Conservation (phyloP, 371 early-diverging fungal species). For the Dinochytrium kinnereticum region DNA sequence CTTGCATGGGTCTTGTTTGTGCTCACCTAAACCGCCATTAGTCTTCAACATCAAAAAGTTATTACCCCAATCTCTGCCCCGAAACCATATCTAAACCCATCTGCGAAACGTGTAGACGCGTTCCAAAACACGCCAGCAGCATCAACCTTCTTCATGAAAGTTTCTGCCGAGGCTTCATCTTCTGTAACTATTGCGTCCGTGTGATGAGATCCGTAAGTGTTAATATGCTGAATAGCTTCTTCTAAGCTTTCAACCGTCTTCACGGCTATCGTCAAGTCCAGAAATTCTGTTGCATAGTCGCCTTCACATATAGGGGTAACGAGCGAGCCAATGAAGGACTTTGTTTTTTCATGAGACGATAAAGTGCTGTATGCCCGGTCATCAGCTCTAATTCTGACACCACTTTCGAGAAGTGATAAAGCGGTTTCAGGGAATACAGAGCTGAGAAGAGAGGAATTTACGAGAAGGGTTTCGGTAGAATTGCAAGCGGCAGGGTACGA, state of each 20-base stretch:
- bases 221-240: slow-evolving; percentile 89
- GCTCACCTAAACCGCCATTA: slow-evolving; percentile 57
- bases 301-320: slow-evolving; percentile 18
- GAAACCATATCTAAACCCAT: slow-evolving; percentile 97
- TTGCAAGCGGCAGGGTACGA: slow-evolving; percentile 97
- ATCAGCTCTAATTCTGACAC: slow-evolving; percentile 31
- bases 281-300: slow-evolving; percentile 85
- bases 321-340: background rate
- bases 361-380: background rate
- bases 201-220: slow-evolving; percentile 91
- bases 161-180: slow-evolving; percentile 69
- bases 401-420: slow-evolving; percentile 35
- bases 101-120: slow-evolving; percentile 94
- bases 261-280: slow-evolving; percentile 85
- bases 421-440: slow-evolving; percentile 43
- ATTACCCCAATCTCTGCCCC: slow-evolving; percentile 94
- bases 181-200: slow-evolving; percentile 94
- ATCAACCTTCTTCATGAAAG: slow-evolving; percentile 89
- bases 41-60: background rate
- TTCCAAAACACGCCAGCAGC: slow-evolving; percentile 98
- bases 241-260: slow-evolving; percentile 74
- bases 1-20: slow-evolving; percentile 98
- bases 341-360: background rate
- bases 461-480: slow-evolving; percentile 88
- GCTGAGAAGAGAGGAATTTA: slow-evolving; percentile 67